phyloP scores from a whole-genome alignment of 345 rosid species.

The Sapria himalayana region DNA sequence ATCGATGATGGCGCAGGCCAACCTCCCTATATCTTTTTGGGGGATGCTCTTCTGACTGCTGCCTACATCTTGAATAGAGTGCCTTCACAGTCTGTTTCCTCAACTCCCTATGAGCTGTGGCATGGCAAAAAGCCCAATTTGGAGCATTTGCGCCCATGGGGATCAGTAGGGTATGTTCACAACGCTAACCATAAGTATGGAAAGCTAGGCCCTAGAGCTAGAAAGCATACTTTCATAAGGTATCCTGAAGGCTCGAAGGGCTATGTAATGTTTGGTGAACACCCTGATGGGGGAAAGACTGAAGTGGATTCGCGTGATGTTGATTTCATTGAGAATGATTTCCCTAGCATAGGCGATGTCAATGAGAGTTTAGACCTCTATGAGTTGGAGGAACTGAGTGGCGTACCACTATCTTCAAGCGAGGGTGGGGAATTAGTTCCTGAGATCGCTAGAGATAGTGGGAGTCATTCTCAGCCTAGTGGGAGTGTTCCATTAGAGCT shows the following conservation, averaged over 20 bases:
- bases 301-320: background rate
- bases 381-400: background rate
- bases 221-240: background rate
- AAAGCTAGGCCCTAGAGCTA: slow-evolving; percentile 2
- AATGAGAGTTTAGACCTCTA: background rate
- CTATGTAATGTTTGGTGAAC: slow-evolving; percentile 8
- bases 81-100: background rate
- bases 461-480: too few relatives aligned
- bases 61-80: background rate
- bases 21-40: too few relatives aligned
- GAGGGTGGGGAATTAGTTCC: too few relatives aligned
- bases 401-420: too few relatives aligned
- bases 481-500: too few relatives aligned
- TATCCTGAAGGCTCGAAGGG: slow-evolving; percentile 3
- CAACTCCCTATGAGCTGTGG: background rate
- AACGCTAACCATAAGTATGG: too few relatives aligned
- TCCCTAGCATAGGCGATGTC: background rate
- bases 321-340: background rate
- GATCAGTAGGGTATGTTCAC: background rate
- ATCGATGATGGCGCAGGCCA: too few relatives aligned
- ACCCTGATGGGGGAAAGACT: background rate
- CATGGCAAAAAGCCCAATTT: background rate
- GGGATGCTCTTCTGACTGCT: background rate
- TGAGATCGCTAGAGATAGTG: too few relatives aligned
- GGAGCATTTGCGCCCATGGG: background rate